A percentile compares a stretch with the other conserved stretches of the same genome.
These are phyloP conservation scores for Diaporthe citrichinensis DNA, from an alignment of 2,329 filamentous ascomycete species.

Conservation along the genomic window DNA sequence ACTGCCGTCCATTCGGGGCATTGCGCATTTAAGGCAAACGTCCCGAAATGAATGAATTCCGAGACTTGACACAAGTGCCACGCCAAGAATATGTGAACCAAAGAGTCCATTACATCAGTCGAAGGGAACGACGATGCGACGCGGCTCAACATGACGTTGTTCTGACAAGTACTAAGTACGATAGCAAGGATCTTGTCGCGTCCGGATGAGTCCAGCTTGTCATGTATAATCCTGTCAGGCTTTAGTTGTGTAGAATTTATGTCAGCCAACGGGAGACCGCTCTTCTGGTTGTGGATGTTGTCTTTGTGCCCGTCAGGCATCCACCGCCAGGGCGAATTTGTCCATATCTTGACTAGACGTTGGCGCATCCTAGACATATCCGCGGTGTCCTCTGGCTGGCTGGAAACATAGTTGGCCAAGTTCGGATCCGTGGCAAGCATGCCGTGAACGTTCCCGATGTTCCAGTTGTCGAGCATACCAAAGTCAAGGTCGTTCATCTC, in stretches of 20 bases:
- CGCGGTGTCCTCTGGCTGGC: constrained; percentile 53
- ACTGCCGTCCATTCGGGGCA: constrained; percentile 72
- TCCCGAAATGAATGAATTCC: constrained; percentile 73
- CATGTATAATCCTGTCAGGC: constrained; percentile 54
- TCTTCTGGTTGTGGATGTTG: constrained; percentile 59
- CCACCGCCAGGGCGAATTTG: constrained; percentile 66
- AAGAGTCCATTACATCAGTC: constrained; percentile 70
- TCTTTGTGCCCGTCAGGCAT: constrained; percentile 59
- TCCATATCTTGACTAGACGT: constrained; percentile 63
- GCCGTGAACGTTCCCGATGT: constrained; percentile 53
- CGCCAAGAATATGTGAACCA: constrained; percentile 73
- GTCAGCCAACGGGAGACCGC: constrained; percentile 61
- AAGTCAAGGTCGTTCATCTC: constrained; percentile 68
- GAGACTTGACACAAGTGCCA: constrained; percentile 69
- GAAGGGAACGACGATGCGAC: constrained; percentile 75
- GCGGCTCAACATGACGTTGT: constrained; percentile 62
- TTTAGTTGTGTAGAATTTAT: constrained; percentile 56
- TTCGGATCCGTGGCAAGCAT: constrained; percentile 40
- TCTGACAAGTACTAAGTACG: constrained; percentile 71
- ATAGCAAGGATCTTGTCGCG: constrained; percentile 76
- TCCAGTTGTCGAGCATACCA: constrained; percentile 64
- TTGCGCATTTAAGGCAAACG: constrained; percentile 68
- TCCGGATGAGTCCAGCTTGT: constrained; percentile 61
- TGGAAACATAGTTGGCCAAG: constrained; percentile 42
- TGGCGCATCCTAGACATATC: constrained; percentile 63